These are phyloP conservation scores for Coemansia sp. DNA, from an alignment of 371 early-diverging fungal species.

Conservation along the genomic window DNA sequence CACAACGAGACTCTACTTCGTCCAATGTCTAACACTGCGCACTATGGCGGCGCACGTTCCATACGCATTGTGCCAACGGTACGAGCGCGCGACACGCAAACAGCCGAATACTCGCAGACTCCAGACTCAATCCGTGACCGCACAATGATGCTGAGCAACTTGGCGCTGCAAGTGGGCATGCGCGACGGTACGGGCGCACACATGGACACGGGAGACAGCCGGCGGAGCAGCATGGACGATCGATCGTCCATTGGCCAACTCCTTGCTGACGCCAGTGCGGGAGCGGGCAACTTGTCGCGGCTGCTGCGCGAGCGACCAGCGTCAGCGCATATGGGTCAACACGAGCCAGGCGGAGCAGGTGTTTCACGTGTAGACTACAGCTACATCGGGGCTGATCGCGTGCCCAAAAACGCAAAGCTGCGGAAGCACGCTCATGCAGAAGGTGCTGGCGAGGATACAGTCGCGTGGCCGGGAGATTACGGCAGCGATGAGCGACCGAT, in stretches of 20 bases:
- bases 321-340: background rate
- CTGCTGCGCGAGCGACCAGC: conserved; percentile 36
- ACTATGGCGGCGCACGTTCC: conserved; percentile 26
- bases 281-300: conserved; percentile 28
- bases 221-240: conserved; percentile 33
- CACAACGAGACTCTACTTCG: conserved; percentile 16
- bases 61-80: conserved; percentile 12
- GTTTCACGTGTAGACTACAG: conserved; percentile 18
- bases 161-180: conserved; percentile 26
- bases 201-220: conserved; percentile 11
- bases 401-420: conserved; percentile 39
- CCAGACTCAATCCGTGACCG: conserved; percentile 46
- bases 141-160: conserved; percentile 43
- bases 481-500: background rate
- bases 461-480: background rate
- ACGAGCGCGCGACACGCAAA: conserved; percentile 2
- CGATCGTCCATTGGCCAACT: conserved; percentile 38
- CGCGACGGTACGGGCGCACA: conserved; percentile 17
- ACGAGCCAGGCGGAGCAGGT: background rate
- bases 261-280: conserved; percentile 19
- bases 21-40: conserved; percentile 5
- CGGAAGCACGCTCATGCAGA: background rate
- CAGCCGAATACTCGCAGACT: conserved; percentile 42
- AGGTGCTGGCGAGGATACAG: conserved; percentile 1
- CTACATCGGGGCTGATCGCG: conserved; percentile 26